Conservation (phyloP, 2,329 filamentous ascomycete species). For the Trichoderma hamatum region DNA sequence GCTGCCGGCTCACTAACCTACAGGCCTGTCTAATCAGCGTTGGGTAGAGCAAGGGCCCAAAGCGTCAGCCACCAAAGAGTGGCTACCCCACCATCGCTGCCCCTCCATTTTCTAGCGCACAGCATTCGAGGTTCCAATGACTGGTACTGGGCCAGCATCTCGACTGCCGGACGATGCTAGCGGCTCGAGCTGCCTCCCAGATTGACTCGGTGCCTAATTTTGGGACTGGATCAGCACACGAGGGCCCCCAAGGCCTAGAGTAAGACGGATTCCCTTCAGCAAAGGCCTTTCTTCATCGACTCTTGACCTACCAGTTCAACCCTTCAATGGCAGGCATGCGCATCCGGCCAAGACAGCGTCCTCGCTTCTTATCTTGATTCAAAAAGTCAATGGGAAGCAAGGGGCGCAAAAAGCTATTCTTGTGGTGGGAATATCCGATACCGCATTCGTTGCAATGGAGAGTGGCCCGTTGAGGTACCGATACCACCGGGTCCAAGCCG, state of each 20-base stretch:
- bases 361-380: not conserved
- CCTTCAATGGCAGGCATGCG: not conserved
- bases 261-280: not conserved
- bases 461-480: constrained; percentile 23
- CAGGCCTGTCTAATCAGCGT: not conserved
- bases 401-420: not conserved
- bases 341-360: constrained; percentile 4
- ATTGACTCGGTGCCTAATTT: not conserved
- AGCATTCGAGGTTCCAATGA: not conserved
- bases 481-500: constrained; percentile 22
- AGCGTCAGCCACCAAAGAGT: constrained; percentile 18
- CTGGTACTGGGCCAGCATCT: not conserved
- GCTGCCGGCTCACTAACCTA: not conserved
- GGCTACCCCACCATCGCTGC: constrained; percentile 6
- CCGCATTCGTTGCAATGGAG: constrained; percentile 20
- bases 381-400: not conserved
- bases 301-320: not conserved
- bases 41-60: constrained; percentile 20
- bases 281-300: not conserved
- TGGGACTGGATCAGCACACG: not conserved
- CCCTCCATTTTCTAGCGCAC: constrained; percentile 9
- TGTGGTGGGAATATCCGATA: not conserved
- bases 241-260: no score
- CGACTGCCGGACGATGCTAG: constrained; percentile 17
- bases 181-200: not conserved